Percentiles rank a stretch among this genome's conserved stretches.
Evolutionary conservation across 2,329 filamentous ascomycete species (phyloP).

Genomic region (Botrytis cinerea): DNA sequence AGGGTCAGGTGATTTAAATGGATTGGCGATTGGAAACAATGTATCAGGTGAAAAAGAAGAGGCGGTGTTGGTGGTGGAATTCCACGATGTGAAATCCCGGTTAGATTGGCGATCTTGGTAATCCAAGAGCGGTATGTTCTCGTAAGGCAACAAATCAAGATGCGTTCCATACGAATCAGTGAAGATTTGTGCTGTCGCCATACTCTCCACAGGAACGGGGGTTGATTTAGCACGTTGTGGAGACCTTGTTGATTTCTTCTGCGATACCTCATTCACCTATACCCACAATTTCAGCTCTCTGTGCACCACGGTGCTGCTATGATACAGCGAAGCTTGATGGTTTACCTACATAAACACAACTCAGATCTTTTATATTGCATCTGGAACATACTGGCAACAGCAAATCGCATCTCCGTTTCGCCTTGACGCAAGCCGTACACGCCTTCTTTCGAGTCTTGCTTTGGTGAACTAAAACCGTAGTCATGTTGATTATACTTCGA

Average conservation of each 20-base stretch:
- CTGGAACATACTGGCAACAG: conserved; percentile 31
- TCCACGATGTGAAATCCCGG: not conserved
- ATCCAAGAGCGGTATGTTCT: not conserved
- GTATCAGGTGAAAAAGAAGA: not conserved
- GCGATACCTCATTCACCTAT: conserved; percentile 1
- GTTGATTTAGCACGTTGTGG: not conserved
- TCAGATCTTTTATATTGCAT: conserved; percentile 26
- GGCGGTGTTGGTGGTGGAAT: not conserved
- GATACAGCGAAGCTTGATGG: not conserved
- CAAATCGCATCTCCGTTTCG: conserved; percentile 37
- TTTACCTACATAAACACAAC: conserved; percentile 34
- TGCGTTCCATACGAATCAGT: not conserved
- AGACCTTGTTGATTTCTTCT: conserved; percentile 7
- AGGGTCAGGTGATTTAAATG: not conserved
- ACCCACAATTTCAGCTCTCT: not conserved
- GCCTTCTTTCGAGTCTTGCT: conserved; percentile 30
- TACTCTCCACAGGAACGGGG: not conserved
- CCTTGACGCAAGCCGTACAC: conserved; percentile 32
- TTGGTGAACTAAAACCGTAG: conserved; percentile 8
- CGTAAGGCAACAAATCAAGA: not conserved
- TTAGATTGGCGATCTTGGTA: not conserved
- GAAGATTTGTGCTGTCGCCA: not conserved
- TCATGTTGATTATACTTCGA: not conserved
- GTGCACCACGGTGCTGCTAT: not conserved
- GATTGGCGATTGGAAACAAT: not conserved